Conservation (phyloP, 2,329 filamentous ascomycete species). For the Penicillium sp. region DNA sequence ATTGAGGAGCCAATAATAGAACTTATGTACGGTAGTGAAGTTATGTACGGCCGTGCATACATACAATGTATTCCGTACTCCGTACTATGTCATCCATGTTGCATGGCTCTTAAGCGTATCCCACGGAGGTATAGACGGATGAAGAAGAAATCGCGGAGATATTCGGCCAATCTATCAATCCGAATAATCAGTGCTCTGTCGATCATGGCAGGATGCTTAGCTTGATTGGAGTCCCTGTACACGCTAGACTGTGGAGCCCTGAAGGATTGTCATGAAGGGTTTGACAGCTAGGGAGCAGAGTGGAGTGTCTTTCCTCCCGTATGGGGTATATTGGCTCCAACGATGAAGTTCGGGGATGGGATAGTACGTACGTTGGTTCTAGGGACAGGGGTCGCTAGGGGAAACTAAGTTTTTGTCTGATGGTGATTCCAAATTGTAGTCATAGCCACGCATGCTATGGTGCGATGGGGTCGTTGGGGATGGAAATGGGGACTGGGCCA, state of each 20-base stretch:
- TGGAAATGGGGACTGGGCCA: not conserved
- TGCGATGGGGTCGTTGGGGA: not conserved
- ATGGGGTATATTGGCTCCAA: not conserved
- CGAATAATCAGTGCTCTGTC: not conserved
- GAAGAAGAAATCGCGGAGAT: not conserved
- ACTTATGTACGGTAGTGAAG: no score
- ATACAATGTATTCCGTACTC: not conserved
- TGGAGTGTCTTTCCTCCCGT: not conserved
- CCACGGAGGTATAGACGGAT: not conserved
- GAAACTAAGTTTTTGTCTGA: conserved; percentile 1
- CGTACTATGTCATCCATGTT: not conserved
- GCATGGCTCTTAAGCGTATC: not conserved
- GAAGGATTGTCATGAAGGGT: not conserved
- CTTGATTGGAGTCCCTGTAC: not conserved
- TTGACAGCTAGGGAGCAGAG: conserved; percentile 3
- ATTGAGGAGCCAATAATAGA: not conserved
- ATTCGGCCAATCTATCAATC: not conserved
- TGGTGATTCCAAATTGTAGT: not conserved
- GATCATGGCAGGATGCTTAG: not conserved
- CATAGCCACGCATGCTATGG: not conserved
- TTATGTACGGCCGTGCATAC: no score
- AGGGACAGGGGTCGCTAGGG: not conserved
- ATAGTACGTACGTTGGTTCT: not conserved
- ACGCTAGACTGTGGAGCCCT: conserved; percentile 3
- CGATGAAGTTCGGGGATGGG: not conserved